Percentiles rank a stretch among this genome's conserved stretches.
These are phyloP conservation scores for Huntiella decipiens DNA, from an alignment of 2,329 filamentous ascomycete genomes.

Conservation along the genomic window DNA sequence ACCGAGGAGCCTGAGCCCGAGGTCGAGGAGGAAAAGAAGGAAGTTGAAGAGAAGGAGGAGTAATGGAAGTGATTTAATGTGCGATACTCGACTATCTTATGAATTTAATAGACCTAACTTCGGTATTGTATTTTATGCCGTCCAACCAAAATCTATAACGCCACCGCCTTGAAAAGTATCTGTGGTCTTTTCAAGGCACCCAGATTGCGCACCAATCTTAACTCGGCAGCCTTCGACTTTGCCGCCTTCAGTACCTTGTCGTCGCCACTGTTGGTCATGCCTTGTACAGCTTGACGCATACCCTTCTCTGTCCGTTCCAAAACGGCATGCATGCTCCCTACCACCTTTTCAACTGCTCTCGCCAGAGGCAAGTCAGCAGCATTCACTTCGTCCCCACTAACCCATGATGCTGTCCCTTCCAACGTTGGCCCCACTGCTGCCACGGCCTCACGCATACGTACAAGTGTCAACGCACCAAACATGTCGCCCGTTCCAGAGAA, in stretches of 20 bases:
- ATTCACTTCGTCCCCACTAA: conserved; percentile 51
- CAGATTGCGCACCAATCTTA: conserved; percentile 62
- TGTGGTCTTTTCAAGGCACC: conserved; percentile 47
- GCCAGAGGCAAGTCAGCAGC: conserved; percentile 63
- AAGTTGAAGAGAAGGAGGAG: too few relatives aligned
- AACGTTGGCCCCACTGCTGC: conserved; percentile 23
- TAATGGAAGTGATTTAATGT: too few relatives aligned
- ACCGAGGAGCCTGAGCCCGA: too few relatives aligned
- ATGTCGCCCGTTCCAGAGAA: conserved; percentile 96
- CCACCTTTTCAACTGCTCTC: conserved; percentile 63
- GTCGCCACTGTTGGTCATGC: conserved; percentile 26
- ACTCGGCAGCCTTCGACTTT: conserved; percentile 69
- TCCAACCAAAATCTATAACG: background rate
- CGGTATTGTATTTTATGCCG: background rate
- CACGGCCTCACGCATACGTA: conserved; percentile 71
- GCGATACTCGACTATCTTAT: too few relatives aligned
- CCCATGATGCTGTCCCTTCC: conserved; percentile 44
- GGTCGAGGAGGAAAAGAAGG: too few relatives aligned
- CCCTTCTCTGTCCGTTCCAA: conserved; percentile 48
- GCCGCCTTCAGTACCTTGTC: conserved; percentile 35
- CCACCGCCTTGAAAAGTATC: conserved; percentile 39
- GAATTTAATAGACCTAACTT: too few relatives aligned
- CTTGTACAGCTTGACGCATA: conserved; percentile 29
- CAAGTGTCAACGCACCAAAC: conserved; percentile 84
- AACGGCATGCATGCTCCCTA: conserved; percentile 83